phyloP scores from a whole-genome alignment of 805 yeast genomes.

The Pichia ethanolica region DNA sequence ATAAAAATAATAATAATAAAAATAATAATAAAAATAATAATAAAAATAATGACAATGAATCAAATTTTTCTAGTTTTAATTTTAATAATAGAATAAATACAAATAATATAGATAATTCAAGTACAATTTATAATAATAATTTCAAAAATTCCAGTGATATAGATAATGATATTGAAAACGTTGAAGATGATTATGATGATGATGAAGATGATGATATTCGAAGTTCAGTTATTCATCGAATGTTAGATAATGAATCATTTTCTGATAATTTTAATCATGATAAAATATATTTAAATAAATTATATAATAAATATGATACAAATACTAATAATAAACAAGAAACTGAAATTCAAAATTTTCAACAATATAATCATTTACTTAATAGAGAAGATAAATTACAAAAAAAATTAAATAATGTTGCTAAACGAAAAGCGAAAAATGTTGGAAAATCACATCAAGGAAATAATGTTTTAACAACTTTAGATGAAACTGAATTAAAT shows the following conservation, averaged over 20 bases:
- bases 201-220: constrained; percentile 12
- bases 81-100: not conserved
- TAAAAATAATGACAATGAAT: too few species aligned
- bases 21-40: too few species aligned
- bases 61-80: not conserved
- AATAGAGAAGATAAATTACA: constrained; percentile 21
- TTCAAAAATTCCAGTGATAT: not conserved
- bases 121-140: too few species aligned
- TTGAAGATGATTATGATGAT: constrained; percentile 5
- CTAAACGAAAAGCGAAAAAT: constrained; percentile 2
- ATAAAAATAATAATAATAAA: too few species aligned
- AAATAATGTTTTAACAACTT: constrained; percentile 11
- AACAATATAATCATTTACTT: constrained; percentile 20
- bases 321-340: not conserved
- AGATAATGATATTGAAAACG: not conserved
- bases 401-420: constrained; percentile 13
- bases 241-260: constrained; percentile 16
- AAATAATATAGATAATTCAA: not conserved
- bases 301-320: constrained; percentile 18
- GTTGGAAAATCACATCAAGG: not conserved
- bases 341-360: constrained; percentile 22
- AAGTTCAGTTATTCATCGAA: constrained; percentile 19
- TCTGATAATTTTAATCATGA: constrained; percentile 6
- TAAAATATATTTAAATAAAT: constrained; percentile 16
- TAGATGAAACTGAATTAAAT: constrained; percentile 19